Evolutionary conservation across 2,329 filamentous ascomycete species (phyloP).

Genomic region (Didymella keratinophila): DNA sequence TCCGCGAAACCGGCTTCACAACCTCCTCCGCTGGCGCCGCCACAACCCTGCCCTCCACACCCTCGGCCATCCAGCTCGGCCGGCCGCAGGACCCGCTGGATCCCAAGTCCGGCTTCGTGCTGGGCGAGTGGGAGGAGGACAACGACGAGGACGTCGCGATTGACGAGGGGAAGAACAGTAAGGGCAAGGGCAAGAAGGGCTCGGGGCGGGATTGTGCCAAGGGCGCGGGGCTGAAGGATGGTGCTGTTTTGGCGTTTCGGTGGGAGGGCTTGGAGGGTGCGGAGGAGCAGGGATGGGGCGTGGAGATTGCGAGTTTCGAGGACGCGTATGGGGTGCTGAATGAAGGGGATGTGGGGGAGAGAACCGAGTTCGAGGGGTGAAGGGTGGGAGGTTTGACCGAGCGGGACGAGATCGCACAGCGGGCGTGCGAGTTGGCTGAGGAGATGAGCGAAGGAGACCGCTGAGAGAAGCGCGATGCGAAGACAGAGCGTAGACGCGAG

Average conservation of each 20-base stretch:
- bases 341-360: slow-evolving; percentile 41
- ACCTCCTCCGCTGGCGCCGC: background rate
- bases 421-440: background rate
- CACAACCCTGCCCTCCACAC: slow-evolving; percentile 47
- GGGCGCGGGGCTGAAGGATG: slow-evolving; percentile 47
- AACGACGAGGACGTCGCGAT: slow-evolving; percentile 35
- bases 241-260: slow-evolving; percentile 48
- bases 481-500: background rate
- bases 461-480: background rate
- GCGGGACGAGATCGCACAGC: background rate
- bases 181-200: slow-evolving; percentile 32
- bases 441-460: background rate
- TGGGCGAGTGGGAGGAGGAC: slow-evolving; percentile 49
- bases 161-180: slow-evolving; percentile 48
- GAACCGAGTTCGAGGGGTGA: slow-evolving; percentile 44
- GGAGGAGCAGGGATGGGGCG: slow-evolving; percentile 41
- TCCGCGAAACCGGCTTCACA: slow-evolving; percentile 50
- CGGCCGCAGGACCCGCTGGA: slow-evolving; percentile 48
- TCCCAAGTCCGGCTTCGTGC: slow-evolving; percentile 48
- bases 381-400: background rate
- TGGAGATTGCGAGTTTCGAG: slow-evolving; percentile 48
- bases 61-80: slow-evolving; percentile 53
- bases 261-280: slow-evolving; percentile 39
- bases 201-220: slow-evolving; percentile 44
- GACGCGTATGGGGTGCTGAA: slow-evolving; percentile 48